Base-by-base conservation (phyloP, 768 basidiomycete species). In the Naematelia aurantialba region DNA sequence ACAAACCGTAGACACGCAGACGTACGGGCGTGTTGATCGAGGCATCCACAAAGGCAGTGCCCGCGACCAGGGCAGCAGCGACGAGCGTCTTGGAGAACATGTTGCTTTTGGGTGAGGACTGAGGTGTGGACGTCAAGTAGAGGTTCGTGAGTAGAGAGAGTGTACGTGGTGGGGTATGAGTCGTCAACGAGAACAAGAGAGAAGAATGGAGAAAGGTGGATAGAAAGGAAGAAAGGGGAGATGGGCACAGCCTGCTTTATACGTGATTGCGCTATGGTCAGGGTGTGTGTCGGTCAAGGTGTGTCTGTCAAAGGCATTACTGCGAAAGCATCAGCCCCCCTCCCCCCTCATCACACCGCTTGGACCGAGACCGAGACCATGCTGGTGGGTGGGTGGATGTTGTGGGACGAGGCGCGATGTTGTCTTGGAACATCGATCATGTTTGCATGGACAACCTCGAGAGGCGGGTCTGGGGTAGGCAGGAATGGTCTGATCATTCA, bases 91-190 rank as follows among this genome's bases (percentile, higher is more conserved):
- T 27, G 34, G 17, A 62, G 45, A 47, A 47, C 55, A 22, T 59
- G 47, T 56, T 62, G 63, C 64, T 68, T 73, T 65, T 39, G 55
- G 52, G 29, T 0, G 11, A 42, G 24, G 13, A 22, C 53, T 63
- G 45, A 19, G 30, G 30, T 59, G 51, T 59, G 8, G 17, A 8
- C 17, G 34, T 8, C 17, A 39, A 17, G 8, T 39, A 8, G 34
- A 8, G 8, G 34, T 39, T 30, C 52, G 25, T 4, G 29, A 52
- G 17, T 25, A 31, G 52, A 31, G 12, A 21, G 53, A 50, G 19
- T 22, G 21, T 34, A 26, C 27, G 60, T 44, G 12, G 44, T 55
- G 53, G 31, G 19, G 39, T 14, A 39, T 39, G 34, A 39, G 34
- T 39, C 8, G 34, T 17, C 34, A 34, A 34, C 42, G 55, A 45